Evolutionary conservation across 2,329 filamentous ascomycete genomes (phyloP), one percentile per base, ranked within the genome.

Genomic region (Xylaria hypoxylon): DNA sequence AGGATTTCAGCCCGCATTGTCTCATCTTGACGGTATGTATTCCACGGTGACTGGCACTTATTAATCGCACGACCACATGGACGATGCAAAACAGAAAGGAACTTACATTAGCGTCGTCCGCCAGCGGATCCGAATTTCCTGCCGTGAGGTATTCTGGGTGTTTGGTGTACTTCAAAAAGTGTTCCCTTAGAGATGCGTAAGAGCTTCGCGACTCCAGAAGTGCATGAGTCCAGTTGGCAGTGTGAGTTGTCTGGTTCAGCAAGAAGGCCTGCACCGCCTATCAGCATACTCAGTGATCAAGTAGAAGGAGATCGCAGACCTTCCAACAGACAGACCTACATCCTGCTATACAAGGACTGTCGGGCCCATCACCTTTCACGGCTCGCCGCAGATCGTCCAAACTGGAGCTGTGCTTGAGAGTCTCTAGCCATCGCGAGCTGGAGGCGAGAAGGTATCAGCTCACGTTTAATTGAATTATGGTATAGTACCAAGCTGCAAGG

Each of bases 261-360:
- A 97, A 83, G 77, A 97, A 97, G 42, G 88, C 87, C 92, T 95
- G 72, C 65, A 33, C 11, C n/a, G 35, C 33, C 62, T 44, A 38
- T 64, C 40, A 70, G 56, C 31, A 57, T 56, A 60, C 35, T 42
- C 40, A 7, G 33, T 31, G 26, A 31, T 48, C 45, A 51, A 55
- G 53, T 10, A 33, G 48, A 44, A 56, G 26, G 10, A 55, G 53
- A 44, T 50, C 28, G 24, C 45, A 59, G 50, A 91, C 92, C 88
- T 97, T 97, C 95, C 95, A 98, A 79, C 92, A 97, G 42, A 96
- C 86, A 2, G 95, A 97, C 62, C 94, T 89, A 70, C 94, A 87
- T 15, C 93, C 93, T 52, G 89, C 83, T 59, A 89, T 81, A 77
- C 91, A 93, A 55, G 90, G 88, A 73, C 86, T 91, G 11, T 79